Evolutionary conservation across 1,139 yeast species (phyloP).

Genomic region (Hyphopichia khmerensis): DNA sequence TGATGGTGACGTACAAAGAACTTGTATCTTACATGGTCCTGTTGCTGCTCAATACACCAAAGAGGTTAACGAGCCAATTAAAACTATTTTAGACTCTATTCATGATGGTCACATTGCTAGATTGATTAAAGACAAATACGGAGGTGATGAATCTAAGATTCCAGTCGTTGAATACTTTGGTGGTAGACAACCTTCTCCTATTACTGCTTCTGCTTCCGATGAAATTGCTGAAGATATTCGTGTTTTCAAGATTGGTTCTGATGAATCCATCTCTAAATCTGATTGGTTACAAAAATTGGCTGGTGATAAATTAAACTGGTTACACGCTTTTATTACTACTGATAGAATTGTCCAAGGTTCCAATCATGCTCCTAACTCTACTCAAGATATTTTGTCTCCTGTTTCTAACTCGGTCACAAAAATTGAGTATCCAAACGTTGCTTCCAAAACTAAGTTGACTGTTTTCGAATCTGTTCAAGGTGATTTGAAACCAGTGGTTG

Average conservation of each 20-base stretch:
- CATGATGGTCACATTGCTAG: slow-evolving; percentile 85
- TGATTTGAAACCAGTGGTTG: slow-evolving; percentile 66
- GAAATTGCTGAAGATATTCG: slow-evolving; percentile 34
- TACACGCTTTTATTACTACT: slow-evolving; percentile 83
- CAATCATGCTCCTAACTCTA: slow-evolving; percentile 76
- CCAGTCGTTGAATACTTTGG: slow-evolving; percentile 92
- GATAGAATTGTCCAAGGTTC: slow-evolving; percentile 82
- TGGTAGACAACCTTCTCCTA: slow-evolving; percentile 47
- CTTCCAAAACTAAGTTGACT: slow-evolving; percentile 58
- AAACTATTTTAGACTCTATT: slow-evolving; percentile 81
- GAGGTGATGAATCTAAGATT: slow-evolving; percentile 64
- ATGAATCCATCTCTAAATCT: slow-evolving; percentile 45
- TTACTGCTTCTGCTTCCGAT: slow-evolving; percentile 28
- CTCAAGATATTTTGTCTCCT: slow-evolving; percentile 79
- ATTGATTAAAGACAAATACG: slow-evolving; percentile 68
- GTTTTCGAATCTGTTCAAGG: slow-evolving; percentile 75
- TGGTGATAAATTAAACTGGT: slow-evolving; percentile 80
- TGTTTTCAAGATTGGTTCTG: slow-evolving; percentile 42
- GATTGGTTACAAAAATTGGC: slow-evolving; percentile 83
- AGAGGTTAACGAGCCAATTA: slow-evolving; percentile 87
- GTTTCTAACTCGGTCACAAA: slow-evolving; percentile 63
- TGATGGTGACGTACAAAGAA: slow-evolving; percentile 94
- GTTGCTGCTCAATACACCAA: slow-evolving; percentile 94
- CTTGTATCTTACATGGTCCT: slow-evolving; percentile 97
- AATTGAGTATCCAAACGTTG: slow-evolving; percentile 50